Evolutionary conservation across 441 rosid genomes (phyloP), one percentile per base, ranked within the genome.

Genomic region (Flueggea neowawraea): DNA sequence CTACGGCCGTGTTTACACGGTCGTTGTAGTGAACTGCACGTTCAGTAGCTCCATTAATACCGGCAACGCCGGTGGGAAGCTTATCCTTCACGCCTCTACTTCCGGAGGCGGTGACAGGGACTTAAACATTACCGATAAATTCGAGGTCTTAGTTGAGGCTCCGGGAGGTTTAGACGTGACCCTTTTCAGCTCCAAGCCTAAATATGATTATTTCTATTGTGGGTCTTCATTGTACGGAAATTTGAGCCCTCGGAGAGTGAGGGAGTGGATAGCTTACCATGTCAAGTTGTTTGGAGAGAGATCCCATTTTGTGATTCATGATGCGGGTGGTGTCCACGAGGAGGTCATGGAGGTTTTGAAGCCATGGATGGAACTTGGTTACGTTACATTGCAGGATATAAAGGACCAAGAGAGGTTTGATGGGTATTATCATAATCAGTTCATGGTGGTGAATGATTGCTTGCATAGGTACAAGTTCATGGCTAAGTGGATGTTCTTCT

Each of bases 361-460:
- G 84, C 98, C 98, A 10, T 92, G 98, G 98, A 84, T 90, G 79
- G 94, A 88, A 65, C 75, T 86, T 2, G 98, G 97, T 32, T 80
- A 85, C 61, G 89, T 90, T 41, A 88, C 96, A 31, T 31, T 93
- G 39, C 97, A 93, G 57, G 98, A 93, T 66, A 74, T 93, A 0
- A 73, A 74, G 62, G 98, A 82, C 5, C 97, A 93, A 54, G 98
- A 88, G 66, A 74, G 94, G 58, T 93, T 90, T 70, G 98, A 93
- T 70, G 97, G 98, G 49, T 93, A 93, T 63, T 93, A 93, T 57
- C 95, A 93, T 69, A 93, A 93, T 22, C 98, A 93, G 68, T 93
- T 93, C 75, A 72, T 93, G 92, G 86, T 93, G 57, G 92, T 93
- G 28, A 93, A 93, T 52, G 96, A 93, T 61, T 93, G 98, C 66